phyloP scores from a whole-genome alignment of 2,329 filamentous ascomycete genomes.

The Talaromyces piceae region DNA sequence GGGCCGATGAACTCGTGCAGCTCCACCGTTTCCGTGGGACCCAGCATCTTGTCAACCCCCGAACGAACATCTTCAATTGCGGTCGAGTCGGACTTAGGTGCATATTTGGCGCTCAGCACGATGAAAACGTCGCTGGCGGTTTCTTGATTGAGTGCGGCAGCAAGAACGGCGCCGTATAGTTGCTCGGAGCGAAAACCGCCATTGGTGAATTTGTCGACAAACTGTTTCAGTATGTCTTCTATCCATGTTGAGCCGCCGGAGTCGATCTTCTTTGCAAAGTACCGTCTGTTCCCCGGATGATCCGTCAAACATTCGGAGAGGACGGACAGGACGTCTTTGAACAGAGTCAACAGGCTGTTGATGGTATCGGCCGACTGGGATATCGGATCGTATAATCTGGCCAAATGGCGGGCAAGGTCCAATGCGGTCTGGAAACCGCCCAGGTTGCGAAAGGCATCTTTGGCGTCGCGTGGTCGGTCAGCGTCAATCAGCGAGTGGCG shows the following conservation, averaged over 20 bases:
- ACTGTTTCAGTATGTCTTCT: slow-evolving; percentile 62
- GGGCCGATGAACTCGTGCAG: slow-evolving; percentile 32
- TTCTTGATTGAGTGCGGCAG: slow-evolving; percentile 74
- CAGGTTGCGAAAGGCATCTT: slow-evolving; percentile 77
- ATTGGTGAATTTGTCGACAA: slow-evolving; percentile 49
- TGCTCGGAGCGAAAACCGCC: slow-evolving; percentile 51
- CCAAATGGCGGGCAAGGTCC: slow-evolving; percentile 60
- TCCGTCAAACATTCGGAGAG: slow-evolving; percentile 67
- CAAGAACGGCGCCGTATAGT: slow-evolving; percentile 73
- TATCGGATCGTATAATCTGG: slow-evolving; percentile 63
- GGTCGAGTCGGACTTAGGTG: slow-evolving; percentile 9
- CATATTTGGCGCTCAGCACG: slow-evolving; percentile 26
- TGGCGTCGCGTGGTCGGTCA: slow-evolving; percentile 44
- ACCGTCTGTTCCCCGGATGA: slow-evolving; percentile 79
- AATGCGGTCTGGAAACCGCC: slow-evolving; percentile 71
- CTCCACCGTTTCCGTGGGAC: slow-evolving; percentile 37
- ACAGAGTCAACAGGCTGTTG: slow-evolving; percentile 60
- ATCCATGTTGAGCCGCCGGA: slow-evolving; percentile 72
- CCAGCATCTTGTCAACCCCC: slow-evolving; percentile 30
- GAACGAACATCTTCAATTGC: slow-evolving; percentile 19
- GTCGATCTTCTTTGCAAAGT: slow-evolving; percentile 70
- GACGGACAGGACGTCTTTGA: slow-evolving; percentile 51
- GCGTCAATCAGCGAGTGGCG: slow-evolving; percentile 56
- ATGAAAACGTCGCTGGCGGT: slow-evolving; percentile 62
- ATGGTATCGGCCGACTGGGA: slow-evolving; percentile 54